A percentile compares a stretch with the other conserved stretches of the same genome.
These are phyloP conservation scores for Carpinus fangiana DNA, from an alignment of 306 rosid genomes.

Conservation along the genomic window DNA sequence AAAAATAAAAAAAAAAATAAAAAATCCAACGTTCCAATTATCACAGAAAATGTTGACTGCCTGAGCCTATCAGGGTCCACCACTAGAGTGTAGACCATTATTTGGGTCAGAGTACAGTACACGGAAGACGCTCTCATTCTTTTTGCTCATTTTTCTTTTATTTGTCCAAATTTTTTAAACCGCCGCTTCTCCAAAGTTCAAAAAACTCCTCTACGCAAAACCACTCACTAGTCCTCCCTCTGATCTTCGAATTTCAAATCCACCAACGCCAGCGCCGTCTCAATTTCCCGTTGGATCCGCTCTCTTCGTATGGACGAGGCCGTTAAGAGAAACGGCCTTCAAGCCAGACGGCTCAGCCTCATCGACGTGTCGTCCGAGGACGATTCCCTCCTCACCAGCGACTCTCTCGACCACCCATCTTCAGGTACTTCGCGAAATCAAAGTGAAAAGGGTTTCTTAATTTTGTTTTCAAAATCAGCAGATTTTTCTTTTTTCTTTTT, in stretches of 20 bases:
- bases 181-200: slow-evolving; percentile 22
- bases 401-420: slow-evolving; percentile 17
- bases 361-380: slow-evolving; percentile 86
- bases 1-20: no score
- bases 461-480: background rate
- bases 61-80: background rate
- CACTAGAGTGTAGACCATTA: background rate
- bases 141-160: background rate
- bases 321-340: slow-evolving; percentile 27
- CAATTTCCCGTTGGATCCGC: slow-evolving; percentile 11
- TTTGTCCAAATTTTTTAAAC: slow-evolving; percentile 6
- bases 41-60: background rate
- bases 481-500: background rate
- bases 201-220: background rate
- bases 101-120: background rate
- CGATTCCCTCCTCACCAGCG: slow-evolving; percentile 72
- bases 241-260: background rate
- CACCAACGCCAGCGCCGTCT: background rate
- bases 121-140: background rate
- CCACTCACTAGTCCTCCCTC: background rate
- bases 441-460: background rate
- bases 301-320: slow-evolving; percentile 34
- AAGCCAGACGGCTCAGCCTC: slow-evolving; percentile 72
- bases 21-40: background rate
- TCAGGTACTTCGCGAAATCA: slow-evolving; percentile 38